Evolutionary conservation across 2,329 filamentous ascomycete genomes (phyloP).

Genomic region (Cladobotryum protrusum): DNA sequence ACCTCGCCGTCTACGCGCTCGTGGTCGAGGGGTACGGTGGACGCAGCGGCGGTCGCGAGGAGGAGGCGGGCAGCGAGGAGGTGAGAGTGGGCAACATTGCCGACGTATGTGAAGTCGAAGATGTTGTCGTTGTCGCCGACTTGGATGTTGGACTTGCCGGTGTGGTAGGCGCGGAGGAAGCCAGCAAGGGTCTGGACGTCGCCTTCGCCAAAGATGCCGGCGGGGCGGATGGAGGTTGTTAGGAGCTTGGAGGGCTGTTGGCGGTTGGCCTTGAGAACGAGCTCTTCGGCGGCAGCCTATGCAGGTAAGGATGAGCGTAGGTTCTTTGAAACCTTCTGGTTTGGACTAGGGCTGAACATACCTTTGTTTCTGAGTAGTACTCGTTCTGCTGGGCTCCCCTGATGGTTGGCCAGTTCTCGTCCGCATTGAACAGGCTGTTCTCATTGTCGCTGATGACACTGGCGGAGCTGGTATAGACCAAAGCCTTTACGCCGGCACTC

Average conservation of each 20-base stretch:
- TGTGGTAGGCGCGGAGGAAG: conserved; percentile 64
- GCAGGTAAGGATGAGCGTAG: not conserved
- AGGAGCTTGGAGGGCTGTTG: conserved; percentile 52
- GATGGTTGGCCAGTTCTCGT: conserved; percentile 75
- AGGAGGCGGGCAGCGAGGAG: conserved; percentile 72
- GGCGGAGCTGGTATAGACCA: conserved; percentile 88
- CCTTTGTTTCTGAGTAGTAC: conserved; percentile 91
- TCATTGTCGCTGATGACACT: conserved; percentile 81
- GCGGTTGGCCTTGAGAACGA: conserved; percentile 73
- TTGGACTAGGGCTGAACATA: conserved; percentile 24
- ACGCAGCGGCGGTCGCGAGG: conserved; percentile 50
- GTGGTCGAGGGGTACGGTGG: conserved; percentile 58
- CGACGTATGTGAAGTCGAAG: conserved; percentile 60
- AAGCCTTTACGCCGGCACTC: conserved; percentile 64
- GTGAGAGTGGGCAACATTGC: conserved; percentile 68
- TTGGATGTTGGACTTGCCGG: conserved; percentile 68
- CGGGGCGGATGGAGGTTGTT: conserved; percentile 76
- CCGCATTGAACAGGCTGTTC: conserved; percentile 73
- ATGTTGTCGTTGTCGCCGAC: conserved; percentile 64
- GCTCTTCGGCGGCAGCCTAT: conserved; percentile 69
- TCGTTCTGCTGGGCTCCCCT: conserved; percentile 64
- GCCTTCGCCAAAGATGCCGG: conserved; percentile 85
- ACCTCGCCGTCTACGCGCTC: conserved; percentile 77
- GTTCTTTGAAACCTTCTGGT: no score
- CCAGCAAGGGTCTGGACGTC: conserved; percentile 71